Evolutionary conservation across 2,329 filamentous ascomycete species (phyloP), one percentile per base, ranked within the genome.

Genomic region (Fusarium buxicola): DNA sequence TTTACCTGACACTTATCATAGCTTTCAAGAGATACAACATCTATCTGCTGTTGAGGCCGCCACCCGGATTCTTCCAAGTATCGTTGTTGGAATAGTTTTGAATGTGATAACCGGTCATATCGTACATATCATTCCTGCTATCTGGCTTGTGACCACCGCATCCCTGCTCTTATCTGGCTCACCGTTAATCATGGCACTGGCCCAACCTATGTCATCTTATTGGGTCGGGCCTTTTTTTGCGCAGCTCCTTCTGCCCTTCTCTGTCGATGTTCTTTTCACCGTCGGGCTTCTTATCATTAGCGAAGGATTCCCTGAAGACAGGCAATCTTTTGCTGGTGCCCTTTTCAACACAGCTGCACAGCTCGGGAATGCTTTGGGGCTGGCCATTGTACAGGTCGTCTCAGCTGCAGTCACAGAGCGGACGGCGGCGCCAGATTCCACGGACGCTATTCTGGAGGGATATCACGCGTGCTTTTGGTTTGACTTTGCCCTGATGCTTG

Each of bases 191-290:
- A 48, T 48, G 45, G 45, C 45, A 15, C 2, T 38, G 21, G 16
- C 25, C 10, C 8, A 38, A 18, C 45, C 45, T 3, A 36, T 15
- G 12, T 38, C 9, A 34, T 38, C 45, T n/a, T 48, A 48, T 38
- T 48, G 32, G 45, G n/a, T 21, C 35, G 34, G 45, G 7, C 18
- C 45, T 3, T 48, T 48, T 34, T 36, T 48, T 13, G 34, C 45
- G 16, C 34, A 48, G 21, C n/a, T 38, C 11, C 45, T 48, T 31
- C 45, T 48, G 6, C 45, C 45, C n/a, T 48, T 48, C 15, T 48
- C 45, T 21, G 16, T 48, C 32, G 45, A 48, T 38, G 35, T 38
- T 11, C 45, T 48, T n/a, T 48, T 39, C 8, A 48, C 45, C 5
- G 45, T 48, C 7, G 45, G 45, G 12, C 45, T 38, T 8, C 16